phyloP scores from a whole-genome alignment of 176 grass and related monocot species.

The Triticum timopheevii region DNA sequence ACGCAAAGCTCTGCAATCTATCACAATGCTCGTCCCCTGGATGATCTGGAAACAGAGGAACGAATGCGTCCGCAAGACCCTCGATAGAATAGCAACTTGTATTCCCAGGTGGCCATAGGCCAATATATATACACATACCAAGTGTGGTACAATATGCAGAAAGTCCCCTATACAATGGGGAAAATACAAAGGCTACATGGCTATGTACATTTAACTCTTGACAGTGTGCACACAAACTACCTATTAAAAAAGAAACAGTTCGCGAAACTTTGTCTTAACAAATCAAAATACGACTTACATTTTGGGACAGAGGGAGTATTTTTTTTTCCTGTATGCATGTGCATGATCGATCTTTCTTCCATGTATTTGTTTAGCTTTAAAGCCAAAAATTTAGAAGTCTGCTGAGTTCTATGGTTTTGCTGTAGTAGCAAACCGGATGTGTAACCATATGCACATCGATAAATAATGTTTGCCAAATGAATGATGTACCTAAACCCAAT shows the following conservation, averaged over 20 bases:
- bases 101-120: background rate
- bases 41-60: too few relatives aligned
- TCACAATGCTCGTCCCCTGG: too few relatives aligned
- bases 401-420: background rate
- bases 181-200: background rate
- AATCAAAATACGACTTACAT: background rate
- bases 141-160: background rate
- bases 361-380: constrained; percentile 1
- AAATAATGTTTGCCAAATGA: constrained; percentile 1
- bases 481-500: constrained; percentile 1
- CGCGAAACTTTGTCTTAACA: background rate
- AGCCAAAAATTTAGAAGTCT: background rate
- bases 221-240: background rate
- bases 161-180: background rate
- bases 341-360: background rate
- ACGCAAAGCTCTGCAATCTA: too few relatives aligned
- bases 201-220: background rate
- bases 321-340: background rate
- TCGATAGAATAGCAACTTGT: background rate
- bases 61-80: too few relatives aligned
- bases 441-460: background rate
- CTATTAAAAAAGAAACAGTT: background rate
- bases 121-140: background rate
- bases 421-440: background rate
- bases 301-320: background rate